Conservation (phyloP, 176 grass and related monocot species). For the Lolium perenne region DNA sequence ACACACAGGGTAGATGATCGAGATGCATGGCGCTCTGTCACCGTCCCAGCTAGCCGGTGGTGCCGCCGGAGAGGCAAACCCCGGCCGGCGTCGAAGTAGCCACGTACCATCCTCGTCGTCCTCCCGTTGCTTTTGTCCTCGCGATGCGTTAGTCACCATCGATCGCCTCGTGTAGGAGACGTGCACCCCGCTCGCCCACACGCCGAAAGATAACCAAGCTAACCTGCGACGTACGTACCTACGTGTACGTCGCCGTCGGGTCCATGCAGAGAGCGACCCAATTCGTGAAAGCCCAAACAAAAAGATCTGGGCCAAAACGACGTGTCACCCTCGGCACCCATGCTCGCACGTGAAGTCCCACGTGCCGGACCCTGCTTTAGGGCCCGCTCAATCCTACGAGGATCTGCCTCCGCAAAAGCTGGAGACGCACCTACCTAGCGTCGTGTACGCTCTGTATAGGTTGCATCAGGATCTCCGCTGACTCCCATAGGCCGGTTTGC, state of each 20-base stretch:
- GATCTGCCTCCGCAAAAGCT: background rate
- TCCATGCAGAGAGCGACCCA: background rate
- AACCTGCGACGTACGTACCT: background rate
- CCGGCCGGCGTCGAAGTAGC: background rate
- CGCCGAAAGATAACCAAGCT: background rate
- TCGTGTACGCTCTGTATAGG: background rate
- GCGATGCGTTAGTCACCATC: background rate
- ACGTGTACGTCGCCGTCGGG: background rate
- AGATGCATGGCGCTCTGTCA: background rate
- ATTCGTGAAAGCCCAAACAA: no score
- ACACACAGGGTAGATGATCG: no score
- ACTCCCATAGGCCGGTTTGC: background rate
- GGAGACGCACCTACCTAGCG: background rate
- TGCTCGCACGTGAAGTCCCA: constrained; percentile 2
- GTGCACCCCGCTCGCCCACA: background rate
- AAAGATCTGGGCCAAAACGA: no score
- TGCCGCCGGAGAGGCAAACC: background rate
- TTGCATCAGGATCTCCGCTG: background rate
- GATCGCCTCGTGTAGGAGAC: background rate
- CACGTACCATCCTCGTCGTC: background rate
- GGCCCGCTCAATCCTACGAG: background rate
- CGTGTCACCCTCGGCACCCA: constrained; percentile 1
- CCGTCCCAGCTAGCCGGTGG: background rate
- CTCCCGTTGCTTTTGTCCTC: background rate
- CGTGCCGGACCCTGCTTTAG: background rate